Base-by-base conservation (phyloP, 768 basidiomycete species). In the Postia placenta region DNA sequence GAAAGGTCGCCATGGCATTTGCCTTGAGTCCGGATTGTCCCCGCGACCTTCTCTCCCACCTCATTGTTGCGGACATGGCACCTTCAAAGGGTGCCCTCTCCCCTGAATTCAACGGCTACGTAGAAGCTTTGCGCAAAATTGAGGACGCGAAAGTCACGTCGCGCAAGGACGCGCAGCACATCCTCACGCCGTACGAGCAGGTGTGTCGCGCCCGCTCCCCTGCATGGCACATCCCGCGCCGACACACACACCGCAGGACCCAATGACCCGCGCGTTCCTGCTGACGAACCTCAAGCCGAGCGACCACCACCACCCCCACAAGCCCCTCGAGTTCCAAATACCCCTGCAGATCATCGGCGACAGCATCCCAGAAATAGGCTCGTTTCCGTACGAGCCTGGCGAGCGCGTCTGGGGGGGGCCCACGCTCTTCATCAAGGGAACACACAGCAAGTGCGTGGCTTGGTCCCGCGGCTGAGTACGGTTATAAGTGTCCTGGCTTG, bases 51-150 rank as follows among this genome's bases (percentile, higher is more conserved):
- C 30, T 87, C 4, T 67, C 74, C 11, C 66, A 78, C 37, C 76
- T 90, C 14, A 79, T 92, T 49, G 75, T 89, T 4, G 87, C 79
- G 14, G 93, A 96, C 66, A 92, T 95, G 51, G 76, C 89, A 0
- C 92, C 93, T 2, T 72, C 81, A 3, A 72, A 71, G 45, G 76
- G 72, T 51, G 69, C 56, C 49, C 73, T 75, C 53, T 91, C 75
- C 0, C 55, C 69, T 5, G 89, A 92, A 53, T 92, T 89, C 60
- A 59, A 67, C 28, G 61, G 65, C 1, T 92, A 94, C 59, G 65
- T 87, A 23, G 65, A 77, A 17, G 85, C 73, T 1, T 92, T 96
- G 92, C 70, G 78, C 47, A 72, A 79, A 54, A 79, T 95, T 9
- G 83, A 92, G 53, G 65, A 68, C 0, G 72, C 75, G 38, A 56